Percentiles rank a stretch among this genome's conserved stretches.
phyloP scores from a whole-genome alignment of 345 rosid species.

The Euclidium syriacum region DNA sequence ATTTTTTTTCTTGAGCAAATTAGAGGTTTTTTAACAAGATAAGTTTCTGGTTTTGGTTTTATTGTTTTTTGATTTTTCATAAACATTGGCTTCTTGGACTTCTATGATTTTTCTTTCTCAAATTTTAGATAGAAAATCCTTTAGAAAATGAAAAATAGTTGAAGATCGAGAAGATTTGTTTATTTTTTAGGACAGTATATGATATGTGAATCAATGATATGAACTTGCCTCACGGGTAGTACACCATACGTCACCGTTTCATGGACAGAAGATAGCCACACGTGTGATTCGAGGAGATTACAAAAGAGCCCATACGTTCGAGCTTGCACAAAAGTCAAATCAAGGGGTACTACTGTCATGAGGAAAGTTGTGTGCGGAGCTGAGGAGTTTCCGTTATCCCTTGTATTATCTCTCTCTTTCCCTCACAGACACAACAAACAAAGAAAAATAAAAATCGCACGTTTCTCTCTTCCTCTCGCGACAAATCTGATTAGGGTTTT shows the following conservation, averaged over 20 bases:
- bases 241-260: conserved; percentile 14
- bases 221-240: conserved; percentile 11
- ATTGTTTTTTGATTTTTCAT: no score
- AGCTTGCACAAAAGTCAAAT: conserved; percentile 14
- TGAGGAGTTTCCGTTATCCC: conserved; percentile 80
- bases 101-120: no score
- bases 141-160: not conserved
- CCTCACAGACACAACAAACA: conserved; percentile 12
- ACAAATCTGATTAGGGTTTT: conserved; percentile 55
- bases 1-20: no score
- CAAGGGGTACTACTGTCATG: conserved; percentile 13
- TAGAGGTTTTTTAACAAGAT: no score
- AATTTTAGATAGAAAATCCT: no score
- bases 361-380: conserved; percentile 38
- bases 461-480: conserved; percentile 25
- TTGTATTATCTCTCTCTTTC: conserved; percentile 25
- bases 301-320: not conserved
- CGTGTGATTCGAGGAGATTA: not conserved
- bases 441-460: conserved; percentile 19
- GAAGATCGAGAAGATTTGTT: not conserved
- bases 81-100: no score
- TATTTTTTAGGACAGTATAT: not conserved
- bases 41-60: no score
- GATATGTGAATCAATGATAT: conserved; percentile 17
- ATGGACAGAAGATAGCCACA: conserved; percentile 1